Percentiles rank a stretch among this genome's conserved stretches.
These are phyloP conservation scores for Eruca vesicaria DNA, from an alignment of 441 rosid species.

Conservation along the genomic window DNA sequence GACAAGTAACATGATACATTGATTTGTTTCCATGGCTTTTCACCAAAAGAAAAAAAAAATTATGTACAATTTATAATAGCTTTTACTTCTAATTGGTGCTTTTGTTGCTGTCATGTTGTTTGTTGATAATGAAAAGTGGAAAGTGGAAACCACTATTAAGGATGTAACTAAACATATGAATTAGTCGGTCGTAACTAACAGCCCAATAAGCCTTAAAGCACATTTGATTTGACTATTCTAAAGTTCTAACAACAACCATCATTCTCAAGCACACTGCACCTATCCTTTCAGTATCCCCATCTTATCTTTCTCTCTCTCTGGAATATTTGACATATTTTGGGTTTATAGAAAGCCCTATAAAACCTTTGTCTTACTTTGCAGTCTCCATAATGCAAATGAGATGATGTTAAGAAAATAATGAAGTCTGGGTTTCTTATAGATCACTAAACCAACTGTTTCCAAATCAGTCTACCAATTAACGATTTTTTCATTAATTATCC, in stretches of 20 bases:
- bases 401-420: not conserved
- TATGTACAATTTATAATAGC: not conserved
- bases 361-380: not conserved
- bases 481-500: not conserved
- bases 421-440: not conserved
- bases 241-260: not conserved
- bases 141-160: not conserved
- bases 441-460: not conserved
- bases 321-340: not conserved
- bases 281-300: not conserved
- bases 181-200: not conserved
- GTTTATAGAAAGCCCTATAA: not conserved
- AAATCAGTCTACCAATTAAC: not conserved
- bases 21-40: not conserved
- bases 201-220: slow-evolving; percentile 4
- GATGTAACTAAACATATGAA: not conserved
- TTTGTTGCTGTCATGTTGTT: not conserved
- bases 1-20: not conserved
- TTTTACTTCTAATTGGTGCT: not conserved
- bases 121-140: not conserved
- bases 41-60: not conserved
- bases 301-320: not conserved
- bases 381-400: not conserved
- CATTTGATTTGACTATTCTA: slow-evolving; percentile 3
- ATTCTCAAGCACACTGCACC: not conserved